Base-by-base conservation (phyloP, 345 rosid genomes). In the Salix suchowensis region DNA sequence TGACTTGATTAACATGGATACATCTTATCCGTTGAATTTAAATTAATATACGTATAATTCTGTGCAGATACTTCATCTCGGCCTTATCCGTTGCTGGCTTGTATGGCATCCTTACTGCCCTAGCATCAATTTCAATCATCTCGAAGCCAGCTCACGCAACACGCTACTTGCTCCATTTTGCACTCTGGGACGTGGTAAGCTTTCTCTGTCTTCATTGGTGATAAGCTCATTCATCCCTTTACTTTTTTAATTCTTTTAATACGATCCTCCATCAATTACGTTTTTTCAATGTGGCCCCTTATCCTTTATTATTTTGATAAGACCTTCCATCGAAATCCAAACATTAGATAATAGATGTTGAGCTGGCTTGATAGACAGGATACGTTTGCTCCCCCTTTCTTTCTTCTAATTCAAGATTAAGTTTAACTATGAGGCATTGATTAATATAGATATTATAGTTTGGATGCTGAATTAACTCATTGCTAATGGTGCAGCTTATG, bases 11-110 rank as follows among this genome's bases (percentile, higher is more conserved):
- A 36, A 71, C 10, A 40, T 40, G 46, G 46, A 40, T 0, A 40
- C 10, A 10, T 2, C 13, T 40, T 40, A 36, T 40, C 46, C 2
- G 46, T 7, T 36, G 37, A 13, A 52, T 10, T 6, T 23, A 24
- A 5, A 46, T 26, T 24, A 71, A 54, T 5, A 18, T 9, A 28
- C 11, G 5, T 7, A 18, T 21, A 14, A 8, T 48, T 4, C 6
- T 70, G 39, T 84, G 82, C 91, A 92, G 98, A 85, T 92, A 86
- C 79, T 88, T 89, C 26, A 81, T 89, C 48, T 84, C 82, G 48
- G 95, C 97, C 62, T 68, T 91, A 36, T 83, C 90, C 16, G 91
- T 90, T 24, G 84, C 90, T 55, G 76, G 92, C 79, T 73, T 92
- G 2, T 91, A 92, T 78, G 85, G 91, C 65, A 78, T 94, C 55